Evolutionary conservation across 2,329 filamentous ascomycete species (phyloP), one percentile per base, ranked within the genome.

Genomic region (Teratosphaeria gauchensis): DNA sequence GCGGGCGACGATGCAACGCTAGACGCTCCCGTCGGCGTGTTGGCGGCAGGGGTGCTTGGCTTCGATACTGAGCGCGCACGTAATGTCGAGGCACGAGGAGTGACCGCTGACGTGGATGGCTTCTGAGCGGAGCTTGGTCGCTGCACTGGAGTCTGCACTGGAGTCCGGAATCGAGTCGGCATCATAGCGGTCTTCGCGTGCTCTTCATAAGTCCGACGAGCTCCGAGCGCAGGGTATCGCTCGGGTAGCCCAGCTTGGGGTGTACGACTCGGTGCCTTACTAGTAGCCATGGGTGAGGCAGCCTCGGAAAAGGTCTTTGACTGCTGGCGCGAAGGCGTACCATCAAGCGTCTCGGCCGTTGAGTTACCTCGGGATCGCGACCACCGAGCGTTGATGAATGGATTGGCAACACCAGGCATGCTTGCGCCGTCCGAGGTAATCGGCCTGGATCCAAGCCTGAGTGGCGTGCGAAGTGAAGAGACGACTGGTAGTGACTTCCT

Each of bases 401-500:
- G 61, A 12, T 61, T 59, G 19, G 56, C 63, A 1, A 64, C 55
- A 8, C 64, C 57, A 9, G 66, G 61, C 53, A 66, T 66, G 59
- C 65, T 67, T 11, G 62, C 61, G 12, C 69, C 70, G 54, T 68
- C 66, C 8, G 70, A 67, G 19, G 69, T 72, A 6, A 55, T 59
- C n/a, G 69, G 69, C 55, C 68, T 60, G 2, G 55, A 21, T 11
- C 46, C 57, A 9, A 56, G n/a, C 48, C 57, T 58, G 19, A 60
- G 30, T 30, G 63, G 57, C 24, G 69, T 63, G 54, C 63, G 56
- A 31, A 31, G 7, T 31, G 61, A 38, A 48, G 56, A 51, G 38
- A 65, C 57, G 6, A 65, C 57, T 51, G 70, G 69, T 16, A 73
- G 59, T 9, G 70, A 71, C 56, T 71, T 71, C 28, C 70, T 68